Conservation (phyloP, 2,329 filamentous ascomycete species). For the Colletotrichum truncatum region DNA sequence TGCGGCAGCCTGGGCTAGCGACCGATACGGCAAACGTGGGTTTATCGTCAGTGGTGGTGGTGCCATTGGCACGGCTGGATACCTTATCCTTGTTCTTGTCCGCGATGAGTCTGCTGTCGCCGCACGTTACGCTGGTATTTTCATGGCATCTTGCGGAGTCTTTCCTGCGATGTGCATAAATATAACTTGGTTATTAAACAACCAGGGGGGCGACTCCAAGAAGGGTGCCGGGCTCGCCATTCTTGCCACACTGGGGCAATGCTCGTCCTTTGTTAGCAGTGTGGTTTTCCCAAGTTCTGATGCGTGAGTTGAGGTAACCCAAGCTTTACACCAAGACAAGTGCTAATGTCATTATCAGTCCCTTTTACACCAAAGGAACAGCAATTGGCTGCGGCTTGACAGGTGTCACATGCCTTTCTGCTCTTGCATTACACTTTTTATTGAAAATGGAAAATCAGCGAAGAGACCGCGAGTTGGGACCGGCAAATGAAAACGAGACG, state of each 20-base stretch:
- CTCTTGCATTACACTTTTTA: conserved; percentile 27
- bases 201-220: conserved; percentile 40
- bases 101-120: conserved; percentile 7
- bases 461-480: conserved; percentile 27
- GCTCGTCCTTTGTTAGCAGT: conserved; percentile 40
- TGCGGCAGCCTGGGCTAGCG: conserved; percentile 41
- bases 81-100: conserved; percentile 37
- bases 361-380: conserved; percentile 31
- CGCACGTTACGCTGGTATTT: conserved; percentile 46
- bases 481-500: not conserved
- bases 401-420: conserved; percentile 22
- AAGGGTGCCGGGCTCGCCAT: conserved; percentile 37
- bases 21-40: conserved; percentile 45
- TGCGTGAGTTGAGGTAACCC: conserved; percentile 29
- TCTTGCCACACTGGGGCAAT: conserved; percentile 39
- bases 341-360: not conserved
- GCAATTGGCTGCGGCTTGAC: conserved; percentile 33
- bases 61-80: conserved; percentile 41
- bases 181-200: conserved; percentile 42
- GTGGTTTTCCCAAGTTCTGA: conserved; percentile 35
- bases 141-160: conserved; percentile 44
- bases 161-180: conserved; percentile 41
- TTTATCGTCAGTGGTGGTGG: conserved; percentile 40
- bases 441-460: conserved; percentile 31
- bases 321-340: not conserved